phyloP scores from a whole-genome alignment of 768 basidiomycete genomes.

The Hypholoma fasciculare region DNA sequence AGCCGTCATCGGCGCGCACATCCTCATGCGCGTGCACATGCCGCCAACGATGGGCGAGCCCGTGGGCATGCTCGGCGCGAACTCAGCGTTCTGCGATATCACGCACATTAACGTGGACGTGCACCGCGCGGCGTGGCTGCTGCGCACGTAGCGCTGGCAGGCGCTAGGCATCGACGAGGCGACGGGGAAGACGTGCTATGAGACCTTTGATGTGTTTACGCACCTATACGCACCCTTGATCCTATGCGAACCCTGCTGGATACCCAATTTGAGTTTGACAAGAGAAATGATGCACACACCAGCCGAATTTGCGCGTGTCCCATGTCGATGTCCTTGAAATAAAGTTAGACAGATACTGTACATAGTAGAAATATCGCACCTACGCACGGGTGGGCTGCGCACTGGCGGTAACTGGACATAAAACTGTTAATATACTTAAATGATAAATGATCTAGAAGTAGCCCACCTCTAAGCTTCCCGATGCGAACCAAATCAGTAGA shows the following conservation, averaged over 20 bases:
- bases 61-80: conserved; percentile 32
- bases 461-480: conserved; percentile 68
- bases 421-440: too few relatives aligned
- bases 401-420: conserved; percentile 74
- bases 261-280: neutral
- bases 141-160: conserved; percentile 65
- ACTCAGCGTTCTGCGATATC: conserved; percentile 45
- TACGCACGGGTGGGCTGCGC: conserved; percentile 93
- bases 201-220: conserved; percentile 67
- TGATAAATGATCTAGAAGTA: conserved; percentile 16
- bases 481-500: conserved; percentile 66
- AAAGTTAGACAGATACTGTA: neutral
- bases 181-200: conserved; percentile 61
- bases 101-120: conserved; percentile 52
- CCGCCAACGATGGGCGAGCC: conserved; percentile 57
- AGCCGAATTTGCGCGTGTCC: conserved; percentile 85
- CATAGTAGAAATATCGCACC: conserved; percentile 24
- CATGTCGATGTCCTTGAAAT: conserved; percentile 81
- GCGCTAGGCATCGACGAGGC: conserved; percentile 46
- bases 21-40: conserved; percentile 57
- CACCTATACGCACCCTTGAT: conserved; percentile 89
- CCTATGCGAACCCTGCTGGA: conserved; percentile 67
- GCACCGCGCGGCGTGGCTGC: conserved; percentile 49
- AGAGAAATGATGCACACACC: conserved; percentile 33
- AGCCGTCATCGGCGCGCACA: conserved; percentile 45